These are phyloP conservation scores for Fusarium subtropicale DNA, from an alignment of 2,329 filamentous ascomycete species.

Conservation along the genomic window DNA sequence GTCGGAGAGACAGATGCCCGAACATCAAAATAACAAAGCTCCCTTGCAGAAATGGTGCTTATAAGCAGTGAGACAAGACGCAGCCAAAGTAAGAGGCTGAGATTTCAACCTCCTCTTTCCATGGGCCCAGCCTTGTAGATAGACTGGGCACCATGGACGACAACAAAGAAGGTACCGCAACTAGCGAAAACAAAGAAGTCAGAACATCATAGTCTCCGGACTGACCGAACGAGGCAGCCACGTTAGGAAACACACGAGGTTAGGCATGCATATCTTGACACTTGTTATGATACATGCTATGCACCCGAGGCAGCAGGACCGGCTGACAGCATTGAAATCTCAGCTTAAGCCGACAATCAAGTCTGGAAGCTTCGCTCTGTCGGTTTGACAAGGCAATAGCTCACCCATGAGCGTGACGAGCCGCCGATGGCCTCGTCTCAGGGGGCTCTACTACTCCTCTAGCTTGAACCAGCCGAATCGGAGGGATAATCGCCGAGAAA, in stretches of 20 bases:
- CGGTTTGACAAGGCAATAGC: slow-evolving; percentile 3
- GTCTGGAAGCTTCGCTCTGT: background rate
- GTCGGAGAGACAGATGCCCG: background rate
- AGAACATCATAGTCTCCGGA: background rate
- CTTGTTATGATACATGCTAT: background rate
- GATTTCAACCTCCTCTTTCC: background rate
- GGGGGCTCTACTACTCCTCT: slow-evolving; percentile 24
- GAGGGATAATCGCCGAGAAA: slow-evolving; percentile 19
- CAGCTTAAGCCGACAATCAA: background rate
- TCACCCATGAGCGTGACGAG: slow-evolving; percentile 32
- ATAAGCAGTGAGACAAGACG: slow-evolving; percentile 8
- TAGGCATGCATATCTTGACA: background rate
- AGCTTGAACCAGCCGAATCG: background rate
- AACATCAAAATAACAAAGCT: background rate
- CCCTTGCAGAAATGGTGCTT: background rate
- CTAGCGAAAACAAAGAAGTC: background rate
- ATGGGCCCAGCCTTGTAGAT: slow-evolving; percentile 1
- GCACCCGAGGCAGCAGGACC: background rate
- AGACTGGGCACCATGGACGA: background rate
- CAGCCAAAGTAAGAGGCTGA: slow-evolving; percentile 3
- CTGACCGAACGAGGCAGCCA: background rate
- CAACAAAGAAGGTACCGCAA: slow-evolving; percentile 13
- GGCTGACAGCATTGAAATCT: background rate
- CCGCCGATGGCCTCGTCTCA: slow-evolving; percentile 38
- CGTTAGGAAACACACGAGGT: background rate